Evolutionary conservation across 257 asterid genomes (phyloP), one percentile per base, ranked within the genome.

Genomic region (Anisodus acutangulus): DNA sequence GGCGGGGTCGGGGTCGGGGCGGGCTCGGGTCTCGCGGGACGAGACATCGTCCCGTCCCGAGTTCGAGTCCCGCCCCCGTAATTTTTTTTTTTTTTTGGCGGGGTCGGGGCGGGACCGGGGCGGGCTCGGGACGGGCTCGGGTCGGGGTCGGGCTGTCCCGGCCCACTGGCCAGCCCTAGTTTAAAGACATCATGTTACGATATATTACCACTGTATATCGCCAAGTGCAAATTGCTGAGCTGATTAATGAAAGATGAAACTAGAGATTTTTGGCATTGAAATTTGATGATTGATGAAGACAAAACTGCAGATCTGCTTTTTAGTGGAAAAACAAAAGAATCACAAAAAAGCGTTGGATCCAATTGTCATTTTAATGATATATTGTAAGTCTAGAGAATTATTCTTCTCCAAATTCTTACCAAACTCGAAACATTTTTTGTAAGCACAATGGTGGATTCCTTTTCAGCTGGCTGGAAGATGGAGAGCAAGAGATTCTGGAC

Each of bases 311-410:
- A 51, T 76, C 51, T 76, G 47, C 63, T 51, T 12, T 49, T 6
- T 12, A 6, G 16, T 6, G 7, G 41, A 22, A 22, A 22, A 22
- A 22, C 26, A 63, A 22, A 22, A 22, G 41, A 63, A 63, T 3
- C 35, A 68, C 22, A 16, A 69, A 13, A 35, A 35, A 66, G 2
- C 19, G 47, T 12, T 66, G 51, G 31, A 6, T 68, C 26, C 53
- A 68, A 68, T 68, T 39, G 51, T 68, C 53, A 68, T 68, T 68
- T 68, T 68, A 13, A 37, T 68, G 76, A 37, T 37, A 13, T 22
- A 22, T 22, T 13, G 12, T 22, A 68, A 68, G 76, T 68, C 26
- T 5, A 37, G 2, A 68, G 8, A 35, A 31, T 49, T 49, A 31
- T 67, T 60, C 31, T 8, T 59, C 66, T n/a, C 66, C 66, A 59